A percentile compares a stretch with the other conserved stretches of the same genome.
Evolutionary conservation across 768 basidiomycete species (phyloP).

Genomic region (Saitozyma sp.): DNA sequence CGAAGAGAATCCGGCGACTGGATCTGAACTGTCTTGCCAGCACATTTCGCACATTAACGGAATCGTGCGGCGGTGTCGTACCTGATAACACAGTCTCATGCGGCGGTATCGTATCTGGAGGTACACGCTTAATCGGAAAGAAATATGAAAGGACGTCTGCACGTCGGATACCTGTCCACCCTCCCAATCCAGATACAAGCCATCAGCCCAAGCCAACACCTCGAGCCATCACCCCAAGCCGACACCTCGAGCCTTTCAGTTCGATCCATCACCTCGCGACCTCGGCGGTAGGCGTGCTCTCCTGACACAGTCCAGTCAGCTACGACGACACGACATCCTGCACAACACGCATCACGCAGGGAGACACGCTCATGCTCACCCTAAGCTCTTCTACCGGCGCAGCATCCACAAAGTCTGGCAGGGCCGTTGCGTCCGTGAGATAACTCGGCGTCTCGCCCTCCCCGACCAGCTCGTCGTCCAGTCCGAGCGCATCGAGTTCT

Average conservation of each 20-base stretch:
- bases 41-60: too few species aligned
- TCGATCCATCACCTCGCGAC: slow-evolving; percentile 23
- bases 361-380: slow-evolving; percentile 19
- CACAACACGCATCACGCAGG: too few species aligned
- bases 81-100: too few species aligned
- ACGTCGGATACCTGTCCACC: neutral
- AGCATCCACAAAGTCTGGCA: slow-evolving; percentile 90
- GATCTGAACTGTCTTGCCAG: too few species aligned
- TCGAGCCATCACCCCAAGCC: too few species aligned
- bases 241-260: too few species aligned
- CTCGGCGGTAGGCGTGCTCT: slow-evolving; percentile 22
- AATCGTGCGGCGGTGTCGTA: too few species aligned
- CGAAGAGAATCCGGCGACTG: neutral
- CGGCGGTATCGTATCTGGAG: too few species aligned
- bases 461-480: slow-evolving; percentile 65
- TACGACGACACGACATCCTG: too few species aligned
- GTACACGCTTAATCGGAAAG: too few species aligned
- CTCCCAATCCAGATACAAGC: neutral
- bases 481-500: slow-evolving; percentile 89
- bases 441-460: slow-evolving; percentile 91
- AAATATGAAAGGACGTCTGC: too few species aligned
- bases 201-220: neutral
- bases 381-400: slow-evolving; percentile 65
- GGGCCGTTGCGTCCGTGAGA: slow-evolving; percentile 73
- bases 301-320: too few species aligned